Percentiles rank a stretch among this genome's conserved stretches.
Conservation (phyloP, 2,329 filamentous ascomycete genomes). For the Huntiella moniliformis region DNA sequence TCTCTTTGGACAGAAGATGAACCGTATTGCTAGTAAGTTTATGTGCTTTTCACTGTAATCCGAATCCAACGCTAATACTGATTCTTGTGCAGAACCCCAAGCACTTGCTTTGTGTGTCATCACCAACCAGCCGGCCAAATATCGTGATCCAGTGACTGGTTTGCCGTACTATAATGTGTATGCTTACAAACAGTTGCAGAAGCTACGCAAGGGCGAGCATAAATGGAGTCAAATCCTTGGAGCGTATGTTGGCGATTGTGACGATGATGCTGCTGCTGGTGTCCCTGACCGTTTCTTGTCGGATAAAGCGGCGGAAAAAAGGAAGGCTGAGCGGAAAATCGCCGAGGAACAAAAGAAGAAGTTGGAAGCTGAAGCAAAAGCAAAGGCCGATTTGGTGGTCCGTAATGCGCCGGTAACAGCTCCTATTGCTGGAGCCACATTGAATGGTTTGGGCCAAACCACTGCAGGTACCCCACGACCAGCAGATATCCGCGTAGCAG, state of each 20-base stretch:
- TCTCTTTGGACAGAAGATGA: slow-evolving; percentile 40
- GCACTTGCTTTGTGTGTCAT: slow-evolving; percentile 52
- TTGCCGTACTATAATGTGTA: slow-evolving; percentile 62
- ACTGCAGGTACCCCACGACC: too few relatives aligned
- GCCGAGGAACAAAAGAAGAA: not conserved
- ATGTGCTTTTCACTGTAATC: not conserved
- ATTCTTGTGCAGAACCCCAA: slow-evolving; percentile 25
- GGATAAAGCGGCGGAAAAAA: not conserved
- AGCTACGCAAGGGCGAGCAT: slow-evolving; percentile 53
- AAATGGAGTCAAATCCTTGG: slow-evolving; percentile 67
- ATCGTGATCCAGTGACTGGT: slow-evolving; percentile 68
- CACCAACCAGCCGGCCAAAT: slow-evolving; percentile 62
- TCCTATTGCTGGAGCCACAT: not conserved
- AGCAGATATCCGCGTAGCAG: too few relatives aligned
- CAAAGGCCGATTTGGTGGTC: not conserved
- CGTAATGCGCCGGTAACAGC: not conserved
- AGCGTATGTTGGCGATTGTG: slow-evolving; percentile 55
- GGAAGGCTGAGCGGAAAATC: not conserved
- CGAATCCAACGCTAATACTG: not conserved
- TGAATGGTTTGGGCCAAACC: too few relatives aligned
- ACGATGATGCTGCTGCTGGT: slow-evolving; percentile 45
- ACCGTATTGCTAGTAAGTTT: slow-evolving; percentile 32
- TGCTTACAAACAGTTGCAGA: slow-evolving; percentile 68
- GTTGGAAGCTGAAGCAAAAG: not conserved
- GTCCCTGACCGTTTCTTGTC: slow-evolving; percentile 58